phyloP scores from a whole-genome alignment of 2,329 filamentous ascomycete species.

The Elsinoe australis region DNA sequence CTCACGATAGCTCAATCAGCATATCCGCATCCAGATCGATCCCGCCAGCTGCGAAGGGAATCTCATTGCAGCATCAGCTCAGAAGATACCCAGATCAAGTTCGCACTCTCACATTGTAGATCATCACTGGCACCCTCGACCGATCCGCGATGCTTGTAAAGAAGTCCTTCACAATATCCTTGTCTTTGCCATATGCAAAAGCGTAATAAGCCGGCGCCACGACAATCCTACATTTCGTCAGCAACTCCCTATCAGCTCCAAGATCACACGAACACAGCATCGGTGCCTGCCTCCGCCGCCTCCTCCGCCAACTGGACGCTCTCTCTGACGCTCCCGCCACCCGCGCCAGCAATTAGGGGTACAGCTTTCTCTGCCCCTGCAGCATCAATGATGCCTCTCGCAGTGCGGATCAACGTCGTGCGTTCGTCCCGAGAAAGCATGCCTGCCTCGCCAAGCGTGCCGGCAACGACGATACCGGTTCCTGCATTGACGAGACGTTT shows the following conservation, averaged over 20 bases:
- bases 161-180: not conserved
- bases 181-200: not conserved
- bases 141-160: not conserved
- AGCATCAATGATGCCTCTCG: not conserved
- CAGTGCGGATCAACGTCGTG: not conserved
- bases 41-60: not conserved
- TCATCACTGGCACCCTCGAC: not conserved
- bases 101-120: not conserved
- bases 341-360: not conserved
- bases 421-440: not conserved
- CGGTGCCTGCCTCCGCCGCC: not conserved
- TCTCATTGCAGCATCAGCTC: not conserved
- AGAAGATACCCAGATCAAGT: not conserved
- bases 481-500: not conserved
- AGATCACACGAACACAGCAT: too few relatives aligned
- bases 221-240: too few relatives aligned
- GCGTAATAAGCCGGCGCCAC: not conserved
- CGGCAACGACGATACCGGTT: not conserved
- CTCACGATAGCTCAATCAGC: not conserved
- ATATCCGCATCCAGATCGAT: not conserved
- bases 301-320: not conserved
- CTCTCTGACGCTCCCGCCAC: not conserved
- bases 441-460: not conserved
- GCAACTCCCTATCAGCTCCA: too few relatives aligned
- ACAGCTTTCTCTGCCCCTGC: not conserved